Evolutionary conservation across 1,139 yeast genomes (phyloP).

Genomic region (Pichia sp.): DNA sequence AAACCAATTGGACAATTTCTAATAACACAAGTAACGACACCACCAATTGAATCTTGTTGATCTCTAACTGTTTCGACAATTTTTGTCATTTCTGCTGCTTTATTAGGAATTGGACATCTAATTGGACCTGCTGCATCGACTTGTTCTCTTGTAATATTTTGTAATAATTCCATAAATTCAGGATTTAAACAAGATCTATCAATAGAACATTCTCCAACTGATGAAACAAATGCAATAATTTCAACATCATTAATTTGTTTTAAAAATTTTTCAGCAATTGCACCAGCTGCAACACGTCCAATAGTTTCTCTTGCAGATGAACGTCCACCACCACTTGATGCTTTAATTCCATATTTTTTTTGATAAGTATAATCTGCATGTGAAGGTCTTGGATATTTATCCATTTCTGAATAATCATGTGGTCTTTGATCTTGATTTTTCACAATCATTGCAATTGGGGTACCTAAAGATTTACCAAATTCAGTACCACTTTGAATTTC

Average conservation of each 20-base stretch:
- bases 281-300: constrained; percentile 98
- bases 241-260: constrained; percentile 74
- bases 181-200: constrained; percentile 63
- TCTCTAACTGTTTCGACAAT: constrained; percentile 85
- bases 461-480: constrained; percentile 82
- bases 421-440: constrained; percentile 95
- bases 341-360: constrained; percentile 84
- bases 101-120: constrained; percentile 79
- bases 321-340: constrained; percentile 96
- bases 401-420: constrained; percentile 90
- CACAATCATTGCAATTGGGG: constrained; percentile 93
- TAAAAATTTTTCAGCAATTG: constrained; percentile 90
- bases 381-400: constrained; percentile 92
- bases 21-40: constrained; percentile 94
- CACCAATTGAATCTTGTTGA: constrained; percentile 89
- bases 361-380: constrained; percentile 96
- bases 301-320: constrained; percentile 97
- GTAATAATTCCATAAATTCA: constrained; percentile 58
- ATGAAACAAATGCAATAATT: constrained; percentile 92
- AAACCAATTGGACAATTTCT: constrained; percentile 90
- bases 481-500: constrained; percentile 94
- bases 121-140: constrained; percentile 87
- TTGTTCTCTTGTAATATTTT: constrained; percentile 76
- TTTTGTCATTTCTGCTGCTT: constrained; percentile 76
- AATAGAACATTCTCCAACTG: constrained; percentile 77